phyloP scores from a whole-genome alignment of 495 filamentous ascomycete species.

The Lepraria neglecta region DNA sequence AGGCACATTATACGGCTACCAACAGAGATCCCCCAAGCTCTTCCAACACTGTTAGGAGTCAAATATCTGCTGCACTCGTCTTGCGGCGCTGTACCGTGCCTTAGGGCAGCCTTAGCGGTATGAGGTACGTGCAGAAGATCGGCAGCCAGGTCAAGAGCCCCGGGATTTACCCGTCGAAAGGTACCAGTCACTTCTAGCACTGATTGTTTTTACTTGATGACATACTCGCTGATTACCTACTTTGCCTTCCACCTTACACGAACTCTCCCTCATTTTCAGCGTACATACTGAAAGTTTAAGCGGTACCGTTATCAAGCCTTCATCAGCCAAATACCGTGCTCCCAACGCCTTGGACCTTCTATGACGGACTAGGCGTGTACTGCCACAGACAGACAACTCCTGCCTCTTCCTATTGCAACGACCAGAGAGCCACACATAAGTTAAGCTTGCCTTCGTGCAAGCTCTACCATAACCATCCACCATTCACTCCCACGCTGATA shows the following conservation, averaged over 20 bases:
- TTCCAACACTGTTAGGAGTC: too few relatives aligned
- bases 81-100: too few relatives aligned
- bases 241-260: not conserved
- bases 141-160: too few relatives aligned
- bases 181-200: too few relatives aligned
- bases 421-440: not conserved
- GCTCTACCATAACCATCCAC: slow-evolving; percentile 41
- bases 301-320: not conserved
- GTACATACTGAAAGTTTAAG: not conserved
- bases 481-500: slow-evolving; percentile 50
- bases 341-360: not conserved
- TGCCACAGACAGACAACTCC: not conserved
- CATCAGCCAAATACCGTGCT: not conserved
- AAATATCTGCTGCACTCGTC: too few relatives aligned
- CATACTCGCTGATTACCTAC: not conserved
- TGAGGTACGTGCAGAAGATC: too few relatives aligned
- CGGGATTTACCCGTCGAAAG: too few relatives aligned
- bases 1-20: not conserved
- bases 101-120: too few relatives aligned
- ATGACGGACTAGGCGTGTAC: not conserved
- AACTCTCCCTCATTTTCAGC: not conserved
- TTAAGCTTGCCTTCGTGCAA: slow-evolving; percentile 45
- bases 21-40: too few relatives aligned
- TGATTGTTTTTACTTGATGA: not conserved
- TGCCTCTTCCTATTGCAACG: not conserved